A percentile compares a stretch with the other conserved stretches of the same genome.
phyloP scores from a whole-genome alignment of 106 monocot genomes.

The Dendrobium huoshanense region DNA sequence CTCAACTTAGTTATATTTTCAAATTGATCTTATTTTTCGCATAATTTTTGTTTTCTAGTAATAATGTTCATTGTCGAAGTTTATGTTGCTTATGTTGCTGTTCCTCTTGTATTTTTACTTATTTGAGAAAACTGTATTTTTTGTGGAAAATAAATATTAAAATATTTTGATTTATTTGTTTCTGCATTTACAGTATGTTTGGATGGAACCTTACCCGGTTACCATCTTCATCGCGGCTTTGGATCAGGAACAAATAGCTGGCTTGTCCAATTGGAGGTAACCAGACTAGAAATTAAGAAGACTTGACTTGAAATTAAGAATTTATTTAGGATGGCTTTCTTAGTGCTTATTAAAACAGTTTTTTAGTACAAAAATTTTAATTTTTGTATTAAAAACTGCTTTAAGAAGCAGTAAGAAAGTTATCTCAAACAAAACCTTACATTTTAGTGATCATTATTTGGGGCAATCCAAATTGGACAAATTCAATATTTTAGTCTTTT shows the following conservation, averaged over 20 bases:
- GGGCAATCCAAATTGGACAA: no score
- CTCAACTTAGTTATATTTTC: neutral
- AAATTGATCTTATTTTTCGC: neutral
- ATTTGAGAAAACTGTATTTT: neutral
- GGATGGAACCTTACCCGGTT: conserved; percentile 66
- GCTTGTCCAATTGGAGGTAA: conserved; percentile 70
- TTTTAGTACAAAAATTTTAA: no score
- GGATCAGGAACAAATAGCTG: conserved; percentile 66
- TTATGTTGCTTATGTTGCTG: neutral
- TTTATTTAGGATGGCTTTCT: no score
- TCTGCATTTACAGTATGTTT: conserved; percentile 50
- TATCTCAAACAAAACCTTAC: neutral
- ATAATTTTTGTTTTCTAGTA: neutral
- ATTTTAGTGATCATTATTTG: no score
- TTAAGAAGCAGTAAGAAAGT: no score
- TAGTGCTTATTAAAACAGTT: no score
- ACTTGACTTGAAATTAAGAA: neutral
- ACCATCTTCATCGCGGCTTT: conserved; percentile 61
- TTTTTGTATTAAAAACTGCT: no score
- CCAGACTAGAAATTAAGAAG: neutral
- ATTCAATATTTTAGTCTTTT: no score
- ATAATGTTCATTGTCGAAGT: neutral
- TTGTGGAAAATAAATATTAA: no score
- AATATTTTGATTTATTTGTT: neutral
- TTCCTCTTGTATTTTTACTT: neutral